Evolutionary conservation across 805 yeast genomes (phyloP).

Genomic region (Candida cerambycidarum): DNA sequence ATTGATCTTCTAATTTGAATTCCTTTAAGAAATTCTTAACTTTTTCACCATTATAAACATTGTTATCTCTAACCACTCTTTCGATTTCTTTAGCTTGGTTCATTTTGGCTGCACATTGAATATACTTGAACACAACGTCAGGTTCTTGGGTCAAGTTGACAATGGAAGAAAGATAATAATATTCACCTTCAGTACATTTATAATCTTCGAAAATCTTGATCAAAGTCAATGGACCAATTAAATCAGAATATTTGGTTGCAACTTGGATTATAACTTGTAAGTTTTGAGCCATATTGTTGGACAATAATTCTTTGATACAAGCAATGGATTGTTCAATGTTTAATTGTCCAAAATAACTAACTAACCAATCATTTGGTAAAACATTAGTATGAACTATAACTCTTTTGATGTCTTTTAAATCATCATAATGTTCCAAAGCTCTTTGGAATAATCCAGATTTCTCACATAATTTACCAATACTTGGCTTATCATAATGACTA

Average conservation of each 20-base stretch:
- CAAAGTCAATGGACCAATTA: conserved; percentile 81
- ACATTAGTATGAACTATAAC: conserved; percentile 84
- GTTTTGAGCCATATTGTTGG: conserved; percentile 75
- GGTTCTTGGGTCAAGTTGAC: conserved; percentile 93
- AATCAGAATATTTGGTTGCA: conserved; percentile 93
- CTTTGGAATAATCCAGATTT: conserved; percentile 95
- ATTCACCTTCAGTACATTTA: conserved; percentile 89
- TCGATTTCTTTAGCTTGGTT: conserved; percentile 94
- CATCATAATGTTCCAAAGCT: conserved; percentile 94
- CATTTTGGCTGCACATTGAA: conserved; percentile 87
- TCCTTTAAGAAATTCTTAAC: conserved; percentile 97
- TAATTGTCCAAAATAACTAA: conserved; percentile 86
- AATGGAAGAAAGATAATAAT: conserved; percentile 88
- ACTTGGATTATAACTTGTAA: conserved; percentile 93
- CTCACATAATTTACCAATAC: conserved; percentile 89
- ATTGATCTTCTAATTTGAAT: conserved; percentile 88
- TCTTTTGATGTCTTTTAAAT: conserved; percentile 91
- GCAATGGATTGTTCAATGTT: conserved; percentile 91
- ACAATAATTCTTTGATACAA: conserved; percentile 83
- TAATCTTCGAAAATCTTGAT: conserved; percentile 92
- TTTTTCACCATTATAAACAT: conserved; percentile 92
- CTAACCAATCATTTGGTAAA: conserved; percentile 92
- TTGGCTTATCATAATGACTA: conserved; percentile 90
- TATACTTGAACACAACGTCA: conserved; percentile 93
- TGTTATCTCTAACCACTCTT: conserved; percentile 91